Evolutionary conservation across 2,329 filamentous ascomycete genomes (phyloP), one percentile per base, ranked within the genome.

Genomic region (Ramularia collo-cygni): DNA sequence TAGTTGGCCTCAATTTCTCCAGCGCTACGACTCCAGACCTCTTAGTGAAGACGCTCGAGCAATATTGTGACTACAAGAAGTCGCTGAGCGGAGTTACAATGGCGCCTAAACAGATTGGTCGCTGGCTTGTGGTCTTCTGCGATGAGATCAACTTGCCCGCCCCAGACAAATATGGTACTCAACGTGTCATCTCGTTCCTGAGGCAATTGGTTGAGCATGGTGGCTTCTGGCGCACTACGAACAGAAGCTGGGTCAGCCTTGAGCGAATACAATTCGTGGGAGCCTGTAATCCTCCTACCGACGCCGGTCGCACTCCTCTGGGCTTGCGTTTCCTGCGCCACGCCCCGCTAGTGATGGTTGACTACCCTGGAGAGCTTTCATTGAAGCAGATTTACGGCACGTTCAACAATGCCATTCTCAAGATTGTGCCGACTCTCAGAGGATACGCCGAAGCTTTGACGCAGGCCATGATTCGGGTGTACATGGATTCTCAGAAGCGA

Each of bases 1-100:
- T 95, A 42, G 93, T 98, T 21, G 92, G 92, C 35, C 85, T 99
- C 61, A 99, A 99, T 67, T 98, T 99, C 64, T 98, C 93, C 4
- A 98, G 92, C 55, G 93, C 92, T 1, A 99, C 93, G 1, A 98
- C 92, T 1, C 93, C 92, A 1, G 93, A 98, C 63, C 78, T 99
- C 18, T 77, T 99, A 47, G 89, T 98, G 71, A 98, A 98, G 74
- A 98, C 93, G 0, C 95, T 99, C 53, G 92, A 98, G 67, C 93
- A 98, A 62, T 95, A 98, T 65, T 99, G 92, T 66, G 92, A 98
- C 66, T 98, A 99, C 69, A 93, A 90, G 71, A 98, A 98, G 76
- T 96, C 92, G 0, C 71, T 96, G 34, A 96, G 92, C 59, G 92
- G 92, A 29, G 88, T 96, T 14, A 84, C 95, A 56, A 83, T 99